These are phyloP conservation scores for Mycena alexandri DNA, from an alignment of 768 basidiomycete species.

Conservation along the genomic window DNA sequence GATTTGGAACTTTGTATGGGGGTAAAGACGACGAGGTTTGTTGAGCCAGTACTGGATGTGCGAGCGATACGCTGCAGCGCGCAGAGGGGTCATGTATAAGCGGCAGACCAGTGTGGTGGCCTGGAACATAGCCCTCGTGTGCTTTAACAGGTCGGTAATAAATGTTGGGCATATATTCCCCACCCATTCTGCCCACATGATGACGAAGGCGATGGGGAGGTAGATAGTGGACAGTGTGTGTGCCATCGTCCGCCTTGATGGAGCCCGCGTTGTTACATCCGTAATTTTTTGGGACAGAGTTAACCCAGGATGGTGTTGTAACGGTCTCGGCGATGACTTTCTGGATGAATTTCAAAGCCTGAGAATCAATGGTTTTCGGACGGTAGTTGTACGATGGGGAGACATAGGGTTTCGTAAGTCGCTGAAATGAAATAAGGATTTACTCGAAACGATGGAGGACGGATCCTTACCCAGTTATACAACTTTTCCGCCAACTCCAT, in stretches of 20 bases:
- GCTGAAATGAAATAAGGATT: no score
- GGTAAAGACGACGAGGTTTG: constrained; percentile 37
- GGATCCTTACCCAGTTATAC: no score
- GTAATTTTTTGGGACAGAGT: constrained; percentile 45
- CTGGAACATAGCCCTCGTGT: constrained; percentile 45
- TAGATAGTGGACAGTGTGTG: constrained; percentile 44
- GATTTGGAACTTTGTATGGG: constrained; percentile 33
- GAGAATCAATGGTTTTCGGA: constrained; percentile 7
- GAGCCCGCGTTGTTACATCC: constrained; percentile 45
- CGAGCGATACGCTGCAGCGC: constrained; percentile 1
- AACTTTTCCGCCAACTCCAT: no score
- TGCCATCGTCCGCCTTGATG: constrained; percentile 56
- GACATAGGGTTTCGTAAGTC: no score
- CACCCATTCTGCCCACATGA: constrained; percentile 44
- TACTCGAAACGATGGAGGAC: no score
- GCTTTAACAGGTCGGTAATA: constrained; percentile 35
- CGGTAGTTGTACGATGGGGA: not conserved
- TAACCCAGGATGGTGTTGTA: constrained; percentile 44
- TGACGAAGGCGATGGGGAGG: constrained; percentile 50
- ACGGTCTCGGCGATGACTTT: constrained; percentile 40
- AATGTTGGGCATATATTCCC: not conserved
- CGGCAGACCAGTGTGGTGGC: constrained; percentile 28
- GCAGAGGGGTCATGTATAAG: constrained; percentile 2
- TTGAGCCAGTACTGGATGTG: constrained; percentile 42
- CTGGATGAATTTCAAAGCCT: constrained; percentile 35